phyloP scores from a whole-genome alignment of 2,329 filamentous ascomycete species.

The Fusarium brevicatenulatum region DNA sequence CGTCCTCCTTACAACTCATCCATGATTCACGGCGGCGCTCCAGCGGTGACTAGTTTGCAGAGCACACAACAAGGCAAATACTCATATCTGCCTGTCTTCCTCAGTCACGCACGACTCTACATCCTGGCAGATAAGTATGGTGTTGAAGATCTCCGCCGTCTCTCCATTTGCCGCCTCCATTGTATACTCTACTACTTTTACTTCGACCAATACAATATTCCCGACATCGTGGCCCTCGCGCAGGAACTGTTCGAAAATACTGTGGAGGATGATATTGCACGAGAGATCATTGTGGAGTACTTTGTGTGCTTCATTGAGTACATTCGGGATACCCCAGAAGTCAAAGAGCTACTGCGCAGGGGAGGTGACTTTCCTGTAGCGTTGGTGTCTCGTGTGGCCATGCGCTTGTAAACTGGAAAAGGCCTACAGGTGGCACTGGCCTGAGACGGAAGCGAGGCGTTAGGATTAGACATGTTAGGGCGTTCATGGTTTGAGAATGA shows the following conservation, averaged over 20 bases:
- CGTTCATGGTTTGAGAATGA: neutral
- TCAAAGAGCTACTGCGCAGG: constrained; percentile 19
- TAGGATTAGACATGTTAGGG: neutral
- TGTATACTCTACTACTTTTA: constrained; percentile 19
- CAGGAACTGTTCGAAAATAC: constrained; percentile 39
- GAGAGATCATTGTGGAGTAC: constrained; percentile 31
- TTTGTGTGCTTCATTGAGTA: constrained; percentile 38
- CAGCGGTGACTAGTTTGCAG: neutral
- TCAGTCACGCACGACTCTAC: constrained; percentile 40
- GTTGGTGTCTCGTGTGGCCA: constrained; percentile 26
- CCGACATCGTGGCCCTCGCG: constrained; percentile 32
- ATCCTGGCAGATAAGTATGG: constrained; percentile 42
- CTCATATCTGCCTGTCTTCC: constrained; percentile 32
- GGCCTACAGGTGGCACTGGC: neutral
- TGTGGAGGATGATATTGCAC: constrained; percentile 30
- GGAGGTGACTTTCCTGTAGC: constrained; percentile 36
- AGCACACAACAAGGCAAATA: neutral
- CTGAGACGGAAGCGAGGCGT: constrained; percentile 13
- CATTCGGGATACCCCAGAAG: constrained; percentile 18
- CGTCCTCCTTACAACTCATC: neutral
- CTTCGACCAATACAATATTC: constrained; percentile 23
- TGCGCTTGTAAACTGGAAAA: constrained; percentile 5
- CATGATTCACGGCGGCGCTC: neutral
- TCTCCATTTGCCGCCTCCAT: constrained; percentile 37
- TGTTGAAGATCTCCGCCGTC: constrained; percentile 24